Conservation (phyloP, 1,284 basidiomycete species). For the Cronartium ribicola region DNA sequence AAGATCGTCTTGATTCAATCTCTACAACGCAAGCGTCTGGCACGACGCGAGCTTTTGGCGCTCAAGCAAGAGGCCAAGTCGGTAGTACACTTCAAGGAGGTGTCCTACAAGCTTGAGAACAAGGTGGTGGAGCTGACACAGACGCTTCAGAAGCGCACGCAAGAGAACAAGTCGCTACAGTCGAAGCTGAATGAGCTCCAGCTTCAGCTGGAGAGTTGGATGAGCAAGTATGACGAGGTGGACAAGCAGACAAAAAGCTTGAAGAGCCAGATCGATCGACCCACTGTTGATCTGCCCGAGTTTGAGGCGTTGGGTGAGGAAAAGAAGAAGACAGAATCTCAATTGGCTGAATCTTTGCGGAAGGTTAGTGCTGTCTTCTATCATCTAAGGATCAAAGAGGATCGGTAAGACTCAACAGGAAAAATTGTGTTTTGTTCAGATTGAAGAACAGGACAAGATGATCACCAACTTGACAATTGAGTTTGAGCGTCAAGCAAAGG, state of each 20-base stretch:
- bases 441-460: constrained; percentile 75
- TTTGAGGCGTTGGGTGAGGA: constrained; percentile 71
- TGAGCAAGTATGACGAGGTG: constrained; percentile 81
- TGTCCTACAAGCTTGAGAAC: constrained; percentile 96
- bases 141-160: constrained; percentile 81
- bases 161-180: constrained; percentile 85
- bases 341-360: constrained; percentile 69
- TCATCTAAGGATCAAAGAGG: neutral
- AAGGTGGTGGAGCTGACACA: constrained; percentile 99
- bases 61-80: constrained; percentile 90
- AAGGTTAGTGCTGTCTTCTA: constrained; percentile 47
- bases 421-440: constrained; percentile 46
- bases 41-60: constrained; percentile 74
- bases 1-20: constrained; percentile 84
- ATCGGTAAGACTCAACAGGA: neutral
- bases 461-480: constrained; percentile 78
- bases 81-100: constrained; percentile 97
- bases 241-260: constrained; percentile 71
- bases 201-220: constrained; percentile 77
- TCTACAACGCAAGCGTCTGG: constrained; percentile 81
- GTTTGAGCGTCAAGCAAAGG: constrained; percentile 65
- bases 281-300: constrained; percentile 68
- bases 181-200: constrained; percentile 71
- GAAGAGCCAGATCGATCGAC: constrained; percentile 65
- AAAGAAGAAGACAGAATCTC: constrained; percentile 76